phyloP scores from a whole-genome alignment of 1,139 yeast genomes.

The Suhomyces ambrosiae region DNA sequence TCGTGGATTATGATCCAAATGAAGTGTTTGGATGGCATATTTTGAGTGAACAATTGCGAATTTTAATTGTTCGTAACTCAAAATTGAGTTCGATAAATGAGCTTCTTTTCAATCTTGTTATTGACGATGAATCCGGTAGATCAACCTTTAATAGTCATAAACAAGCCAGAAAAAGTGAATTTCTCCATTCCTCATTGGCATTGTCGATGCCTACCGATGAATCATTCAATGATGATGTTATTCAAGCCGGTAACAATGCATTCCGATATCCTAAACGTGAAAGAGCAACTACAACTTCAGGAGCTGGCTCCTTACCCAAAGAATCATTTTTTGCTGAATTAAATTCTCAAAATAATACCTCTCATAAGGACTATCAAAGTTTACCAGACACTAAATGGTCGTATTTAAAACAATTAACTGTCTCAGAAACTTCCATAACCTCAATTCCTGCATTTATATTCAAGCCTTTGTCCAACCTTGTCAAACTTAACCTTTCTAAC shows the following conservation, averaged over 20 bases:
- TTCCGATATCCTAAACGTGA: constrained; percentile 30
- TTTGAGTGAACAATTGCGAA: constrained; percentile 56
- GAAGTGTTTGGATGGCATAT: constrained; percentile 68
- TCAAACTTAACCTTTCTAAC: constrained; percentile 59
- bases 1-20: constrained; percentile 62
- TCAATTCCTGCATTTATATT: constrained; percentile 49
- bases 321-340: constrained; percentile 21
- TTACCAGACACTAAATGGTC: constrained; percentile 54
- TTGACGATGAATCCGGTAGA: constrained; percentile 57
- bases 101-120: constrained; percentile 49
- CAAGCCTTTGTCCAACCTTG: constrained; percentile 50
- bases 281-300: constrained; percentile 29
- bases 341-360: constrained; percentile 9
- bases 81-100: constrained; percentile 56
- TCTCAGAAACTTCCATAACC: constrained; percentile 56
- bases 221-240: constrained; percentile 8
- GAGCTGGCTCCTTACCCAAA: constrained; percentile 32
- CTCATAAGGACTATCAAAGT: constrained; percentile 21
- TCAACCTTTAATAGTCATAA: constrained; percentile 38
- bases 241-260: constrained; percentile 21
- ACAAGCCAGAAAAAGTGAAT: constrained; percentile 20
- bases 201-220: constrained; percentile 12
- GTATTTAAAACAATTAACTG: constrained; percentile 56
- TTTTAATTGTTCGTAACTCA: constrained; percentile 54
- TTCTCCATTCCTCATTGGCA: constrained; percentile 12